These are phyloP conservation scores for Simplicillium sp. DNA, from an alignment of 2,329 filamentous ascomycete genomes.

Conservation along the genomic window DNA sequence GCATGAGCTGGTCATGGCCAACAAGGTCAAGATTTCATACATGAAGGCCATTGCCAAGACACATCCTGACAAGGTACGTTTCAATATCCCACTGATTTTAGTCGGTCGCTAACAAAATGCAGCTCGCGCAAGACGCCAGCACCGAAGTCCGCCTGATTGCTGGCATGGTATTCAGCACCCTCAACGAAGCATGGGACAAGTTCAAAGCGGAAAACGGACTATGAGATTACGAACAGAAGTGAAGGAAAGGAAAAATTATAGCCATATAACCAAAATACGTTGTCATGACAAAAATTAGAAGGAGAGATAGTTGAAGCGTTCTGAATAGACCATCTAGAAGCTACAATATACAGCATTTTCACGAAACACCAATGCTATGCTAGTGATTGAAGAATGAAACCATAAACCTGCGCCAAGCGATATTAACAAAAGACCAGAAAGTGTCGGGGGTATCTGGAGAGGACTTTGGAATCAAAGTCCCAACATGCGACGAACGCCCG, in stretches of 20 bases:
- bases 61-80: conserved; percentile 91
- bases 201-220: conserved; percentile 62
- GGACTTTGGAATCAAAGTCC: conserved; percentile 56
- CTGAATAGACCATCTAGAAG: not conserved
- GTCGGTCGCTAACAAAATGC: conserved; percentile 6
- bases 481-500: conserved; percentile 69
- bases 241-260: not conserved
- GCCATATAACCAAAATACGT: too few species aligned
- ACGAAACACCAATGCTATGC: conserved; percentile 5
- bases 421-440: not conserved
- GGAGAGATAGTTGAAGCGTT: not conserved
- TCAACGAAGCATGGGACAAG: conserved; percentile 67
- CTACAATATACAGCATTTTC: conserved; percentile 5
- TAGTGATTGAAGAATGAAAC: not conserved
- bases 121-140: conserved; percentile 55
- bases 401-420: not conserved
- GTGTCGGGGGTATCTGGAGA: too few species aligned
- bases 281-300: too few species aligned
- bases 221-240: conserved; percentile 23
- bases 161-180: conserved; percentile 54
- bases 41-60: conserved; percentile 99
- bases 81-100: conserved; percentile 4
- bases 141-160: conserved; percentile 60
- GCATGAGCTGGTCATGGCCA: conserved; percentile 84
- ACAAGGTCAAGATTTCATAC: conserved; percentile 93